Conservation (phyloP, 495 filamentous ascomycete species). For the Xylaria scruposa region DNA sequence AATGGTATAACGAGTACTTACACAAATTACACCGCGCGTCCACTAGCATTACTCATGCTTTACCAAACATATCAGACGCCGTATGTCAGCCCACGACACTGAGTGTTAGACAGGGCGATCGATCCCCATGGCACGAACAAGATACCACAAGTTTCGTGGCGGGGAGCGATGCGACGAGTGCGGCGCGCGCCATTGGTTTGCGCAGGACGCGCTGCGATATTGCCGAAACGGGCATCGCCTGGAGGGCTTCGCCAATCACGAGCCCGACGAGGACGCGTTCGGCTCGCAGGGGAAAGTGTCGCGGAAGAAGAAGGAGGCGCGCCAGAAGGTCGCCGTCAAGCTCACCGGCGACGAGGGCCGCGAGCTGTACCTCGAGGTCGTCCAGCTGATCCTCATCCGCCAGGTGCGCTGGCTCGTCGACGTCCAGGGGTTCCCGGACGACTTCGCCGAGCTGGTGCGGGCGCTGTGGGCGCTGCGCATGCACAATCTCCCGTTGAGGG, state of each 20-base stretch:
- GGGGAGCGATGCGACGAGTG: slow-evolving; percentile 57
- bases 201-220: slow-evolving; percentile 56
- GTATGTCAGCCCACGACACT: neutral
- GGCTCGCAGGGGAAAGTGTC: slow-evolving; percentile 63
- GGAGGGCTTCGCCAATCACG: slow-evolving; percentile 52
- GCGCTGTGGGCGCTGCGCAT: slow-evolving; percentile 59
- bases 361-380: slow-evolving; percentile 80
- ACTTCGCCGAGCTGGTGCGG: slow-evolving; percentile 58
- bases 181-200: slow-evolving; percentile 54
- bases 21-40: neutral
- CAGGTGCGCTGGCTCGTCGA: slow-evolving; percentile 53
- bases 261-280: slow-evolving; percentile 77
- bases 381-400: slow-evolving; percentile 72
- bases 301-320: slow-evolving; percentile 53
- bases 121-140: slow-evolving; percentile 32
- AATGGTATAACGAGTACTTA: neutral
- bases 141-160: slow-evolving; percentile 44
- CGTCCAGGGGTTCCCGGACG: slow-evolving; percentile 46
- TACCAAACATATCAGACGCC: neutral
- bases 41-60: neutral
- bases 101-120: neutral
- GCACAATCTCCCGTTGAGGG: slow-evolving; percentile 43
- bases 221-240: slow-evolving; percentile 62
- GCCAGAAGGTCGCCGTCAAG: slow-evolving; percentile 64
- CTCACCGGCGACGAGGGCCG: slow-evolving; percentile 68